phyloP scores from a whole-genome alignment of 768 basidiomycete species.

The Leccinum broughii region DNA sequence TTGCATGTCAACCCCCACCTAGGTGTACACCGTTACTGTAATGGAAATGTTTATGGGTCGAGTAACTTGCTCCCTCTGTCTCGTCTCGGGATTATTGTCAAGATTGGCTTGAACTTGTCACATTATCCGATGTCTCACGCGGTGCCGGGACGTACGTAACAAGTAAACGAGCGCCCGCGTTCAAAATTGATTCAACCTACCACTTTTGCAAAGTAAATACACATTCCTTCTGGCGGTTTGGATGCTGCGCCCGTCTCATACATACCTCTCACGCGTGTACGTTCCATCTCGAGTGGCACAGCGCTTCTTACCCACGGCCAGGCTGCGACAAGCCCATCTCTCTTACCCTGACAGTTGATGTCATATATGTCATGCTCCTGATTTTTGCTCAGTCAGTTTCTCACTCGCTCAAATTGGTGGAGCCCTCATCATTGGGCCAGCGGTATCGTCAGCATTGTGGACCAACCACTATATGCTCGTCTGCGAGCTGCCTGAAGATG shows the following conservation, averaged over 20 bases:
- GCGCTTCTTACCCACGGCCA: not conserved
- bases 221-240: not conserved
- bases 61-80: not conserved
- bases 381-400: not conserved
- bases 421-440: not conserved
- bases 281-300: not conserved
- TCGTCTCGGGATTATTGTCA: not conserved
- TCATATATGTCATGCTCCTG: not conserved
- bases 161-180: not conserved
- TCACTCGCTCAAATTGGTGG: not conserved
- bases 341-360: not conserved
- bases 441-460: not conserved
- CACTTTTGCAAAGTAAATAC: not conserved
- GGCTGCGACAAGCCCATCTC: not conserved
- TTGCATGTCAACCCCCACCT: not conserved
- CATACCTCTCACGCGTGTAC: not conserved
- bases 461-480: not conserved
- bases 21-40: not conserved
- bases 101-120: not conserved
- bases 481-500: not conserved
- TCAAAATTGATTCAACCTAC: not conserved
- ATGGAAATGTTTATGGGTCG: constrained; percentile 2
- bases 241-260: not conserved
- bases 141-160: not conserved
- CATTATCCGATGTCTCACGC: not conserved